Evolutionary conservation across 2,329 filamentous ascomycete species (phyloP).

Genomic region (Seiridium cupressi): DNA sequence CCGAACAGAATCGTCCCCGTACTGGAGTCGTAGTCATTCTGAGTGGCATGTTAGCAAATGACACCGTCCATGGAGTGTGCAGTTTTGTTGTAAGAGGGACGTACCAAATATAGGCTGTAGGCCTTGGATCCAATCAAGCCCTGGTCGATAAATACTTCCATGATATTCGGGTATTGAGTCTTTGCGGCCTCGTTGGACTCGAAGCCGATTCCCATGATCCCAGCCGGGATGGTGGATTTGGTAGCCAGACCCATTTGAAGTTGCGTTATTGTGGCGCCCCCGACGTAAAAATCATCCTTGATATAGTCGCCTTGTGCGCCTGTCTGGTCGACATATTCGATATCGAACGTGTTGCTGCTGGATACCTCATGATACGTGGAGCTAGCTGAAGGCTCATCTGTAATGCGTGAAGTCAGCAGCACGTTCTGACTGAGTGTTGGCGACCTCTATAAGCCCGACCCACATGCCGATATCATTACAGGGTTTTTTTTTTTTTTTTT

Average conservation of each 20-base stretch:
- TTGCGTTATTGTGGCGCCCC: constrained; percentile 42
- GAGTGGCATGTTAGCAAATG: constrained; percentile 23
- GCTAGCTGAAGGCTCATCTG: constrained; percentile 43
- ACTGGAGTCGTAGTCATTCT: constrained; percentile 50
- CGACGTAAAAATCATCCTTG: constrained; percentile 53
- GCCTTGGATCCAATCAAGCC: constrained; percentile 61
- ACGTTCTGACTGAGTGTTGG: background rate
- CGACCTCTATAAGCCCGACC: too few species aligned
- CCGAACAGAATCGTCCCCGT: constrained; percentile 67
- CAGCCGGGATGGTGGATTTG: constrained; percentile 46
- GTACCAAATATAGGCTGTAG: constrained; percentile 65
- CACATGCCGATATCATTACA: too few species aligned
- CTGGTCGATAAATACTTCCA: constrained; percentile 62
- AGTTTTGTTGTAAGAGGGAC: background rate
- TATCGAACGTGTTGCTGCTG: constrained; percentile 45
- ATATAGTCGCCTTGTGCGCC: constrained; percentile 57
- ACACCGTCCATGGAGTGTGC: too few species aligned
- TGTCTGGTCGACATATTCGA: constrained; percentile 59
- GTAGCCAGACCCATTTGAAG: constrained; percentile 57
- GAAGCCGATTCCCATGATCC: constrained; percentile 60
- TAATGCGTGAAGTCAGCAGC: background rate
- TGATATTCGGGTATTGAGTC: constrained; percentile 53
- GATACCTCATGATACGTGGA: constrained; percentile 45
- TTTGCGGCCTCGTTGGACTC: constrained; percentile 45
- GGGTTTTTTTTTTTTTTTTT: too few species aligned